Conservation (phyloP, 768 basidiomycete genomes). For the Holtermannia corniformis region DNA sequence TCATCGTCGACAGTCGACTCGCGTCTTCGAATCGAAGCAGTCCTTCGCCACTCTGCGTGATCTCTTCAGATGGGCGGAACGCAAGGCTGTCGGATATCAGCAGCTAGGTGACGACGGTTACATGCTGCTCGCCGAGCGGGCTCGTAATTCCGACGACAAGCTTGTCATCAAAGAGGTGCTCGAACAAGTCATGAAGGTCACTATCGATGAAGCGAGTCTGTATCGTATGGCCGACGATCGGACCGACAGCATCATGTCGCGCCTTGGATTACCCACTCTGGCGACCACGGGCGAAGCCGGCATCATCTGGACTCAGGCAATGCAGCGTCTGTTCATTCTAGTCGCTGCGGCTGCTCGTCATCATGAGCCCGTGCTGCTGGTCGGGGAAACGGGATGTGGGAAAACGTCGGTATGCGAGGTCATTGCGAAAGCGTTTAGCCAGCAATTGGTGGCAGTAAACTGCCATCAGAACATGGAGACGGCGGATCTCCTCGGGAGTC, state of each 20-base stretch:
- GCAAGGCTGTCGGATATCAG: slow-evolving; percentile 80
- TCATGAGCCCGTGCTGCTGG: slow-evolving; percentile 88
- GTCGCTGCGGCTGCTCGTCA: slow-evolving; percentile 74
- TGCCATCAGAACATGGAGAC: slow-evolving; percentile 99
- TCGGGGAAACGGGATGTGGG: slow-evolving; percentile 94
- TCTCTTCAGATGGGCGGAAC: slow-evolving; percentile 90
- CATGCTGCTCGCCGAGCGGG: slow-evolving; percentile 90
- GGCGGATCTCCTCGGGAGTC: slow-evolving; percentile 86
- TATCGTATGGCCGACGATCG: slow-evolving; percentile 47
- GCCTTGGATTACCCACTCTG: slow-evolving; percentile 25
- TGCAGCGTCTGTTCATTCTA: slow-evolving; percentile 78
- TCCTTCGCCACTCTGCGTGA: slow-evolving; percentile 95
- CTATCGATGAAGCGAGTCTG: slow-evolving; percentile 59
- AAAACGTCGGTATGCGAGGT: slow-evolving; percentile 96
- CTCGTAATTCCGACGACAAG: slow-evolving; percentile 76
- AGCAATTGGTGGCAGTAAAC: slow-evolving; percentile 64
- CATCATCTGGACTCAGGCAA: slow-evolving; percentile 87
- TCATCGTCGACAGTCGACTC: slow-evolving; percentile 74
- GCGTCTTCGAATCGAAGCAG: slow-evolving; percentile 95
- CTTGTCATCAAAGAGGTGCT: slow-evolving; percentile 82
- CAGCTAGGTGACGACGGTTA: slow-evolving; percentile 92
- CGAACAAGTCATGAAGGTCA: slow-evolving; percentile 78
- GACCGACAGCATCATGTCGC: slow-evolving; percentile 13
- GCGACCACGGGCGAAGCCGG: slow-evolving; percentile 26
- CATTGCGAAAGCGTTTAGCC: slow-evolving; percentile 58